Evolutionary conservation across 805 yeast genomes (phyloP), one percentile per base, ranked within the genome.

Genomic region (Spencermartinsiella europaea): DNA sequence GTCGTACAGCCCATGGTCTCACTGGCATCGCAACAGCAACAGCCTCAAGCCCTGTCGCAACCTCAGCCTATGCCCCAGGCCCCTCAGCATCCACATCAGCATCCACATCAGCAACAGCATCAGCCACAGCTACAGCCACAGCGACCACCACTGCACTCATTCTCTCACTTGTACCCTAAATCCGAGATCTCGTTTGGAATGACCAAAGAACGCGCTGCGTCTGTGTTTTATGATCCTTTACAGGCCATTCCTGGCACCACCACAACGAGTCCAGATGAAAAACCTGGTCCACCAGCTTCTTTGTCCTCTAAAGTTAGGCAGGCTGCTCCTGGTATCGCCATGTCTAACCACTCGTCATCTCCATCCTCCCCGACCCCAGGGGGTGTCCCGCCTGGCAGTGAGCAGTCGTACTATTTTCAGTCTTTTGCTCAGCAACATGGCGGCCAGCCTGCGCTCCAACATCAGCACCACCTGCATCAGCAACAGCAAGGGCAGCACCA

Each of bases 161-260:
- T 15, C 15, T 22, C 22, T 17, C 45, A 31, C 20, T 22, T 31
- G 7, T n/a, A 15, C 16, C 40, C 39, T 4, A 41, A 45, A 38
- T 34, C 48, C 3, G 40, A 34, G 28, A 34, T 42, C 12, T 25
- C 33, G 31, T 42, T 42, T 25, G 45, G 39, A 22, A 15, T 42
- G 20, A 28, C 34, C 12, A 16, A 49, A n/a, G 58, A 55, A 42
- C 48, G 58, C 17, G 52, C 50, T 12, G 46, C 33, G 14, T 55
- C 58, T 4, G 52, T 55, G 21, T 38, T 51, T 15, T 55, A 53
- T 28, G 58, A 55, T 38, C 58, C 58, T 8, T 34, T 55, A 38
- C 38, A 47, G 16, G 38, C 53, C 5, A 45, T 35, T 7, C 52
- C 54, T n/a, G 19, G 10, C 31, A 25, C 7, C 12, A 7, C 31